A percentile compares a stretch with the other conserved stretches of the same genome.
phyloP scores from a whole-genome alignment of 2,329 filamentous ascomycete genomes.

The Cryphonectria radicalis region DNA sequence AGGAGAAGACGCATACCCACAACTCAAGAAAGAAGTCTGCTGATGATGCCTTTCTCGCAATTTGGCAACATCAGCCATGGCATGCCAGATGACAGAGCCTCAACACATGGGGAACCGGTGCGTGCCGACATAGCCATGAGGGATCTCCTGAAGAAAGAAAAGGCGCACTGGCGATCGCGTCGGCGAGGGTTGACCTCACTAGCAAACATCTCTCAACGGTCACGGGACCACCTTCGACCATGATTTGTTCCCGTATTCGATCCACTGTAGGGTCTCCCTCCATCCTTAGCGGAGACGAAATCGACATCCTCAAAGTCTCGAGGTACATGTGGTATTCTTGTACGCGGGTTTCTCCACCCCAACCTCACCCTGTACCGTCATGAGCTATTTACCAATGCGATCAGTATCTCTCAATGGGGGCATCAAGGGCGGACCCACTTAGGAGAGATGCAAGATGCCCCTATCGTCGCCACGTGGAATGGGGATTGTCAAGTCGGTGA shows the following conservation, averaged over 20 bases:
- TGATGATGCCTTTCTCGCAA: neutral
- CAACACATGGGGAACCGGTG: neutral
- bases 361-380: slow-evolving; percentile 1
- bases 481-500: slow-evolving; percentile 29
- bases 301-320: slow-evolving; percentile 2
- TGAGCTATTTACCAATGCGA: slow-evolving; percentile 18
- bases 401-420: slow-evolving; percentile 1
- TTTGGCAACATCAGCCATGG: neutral
- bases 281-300: slow-evolving; percentile 1
- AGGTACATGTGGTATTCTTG: slow-evolving; percentile 21
- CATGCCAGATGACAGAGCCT: neutral
- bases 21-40: neutral
- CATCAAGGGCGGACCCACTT: neutral
- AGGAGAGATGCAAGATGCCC: slow-evolving; percentile 3
- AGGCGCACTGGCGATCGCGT: neutral
- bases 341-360: slow-evolving; percentile 11
- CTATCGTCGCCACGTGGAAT: slow-evolving; percentile 26
- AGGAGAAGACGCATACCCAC: neutral
- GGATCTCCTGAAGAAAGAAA: neutral
- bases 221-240: slow-evolving; percentile 11
- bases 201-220: slow-evolving; percentile 7
- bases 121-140: neutral
- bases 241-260: neutral
- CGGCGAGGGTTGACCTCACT: neutral
- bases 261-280: neutral